Evolutionary conservation across 768 basidiomycete species (phyloP).

Genomic region (Phanerochaete sordida): DNA sequence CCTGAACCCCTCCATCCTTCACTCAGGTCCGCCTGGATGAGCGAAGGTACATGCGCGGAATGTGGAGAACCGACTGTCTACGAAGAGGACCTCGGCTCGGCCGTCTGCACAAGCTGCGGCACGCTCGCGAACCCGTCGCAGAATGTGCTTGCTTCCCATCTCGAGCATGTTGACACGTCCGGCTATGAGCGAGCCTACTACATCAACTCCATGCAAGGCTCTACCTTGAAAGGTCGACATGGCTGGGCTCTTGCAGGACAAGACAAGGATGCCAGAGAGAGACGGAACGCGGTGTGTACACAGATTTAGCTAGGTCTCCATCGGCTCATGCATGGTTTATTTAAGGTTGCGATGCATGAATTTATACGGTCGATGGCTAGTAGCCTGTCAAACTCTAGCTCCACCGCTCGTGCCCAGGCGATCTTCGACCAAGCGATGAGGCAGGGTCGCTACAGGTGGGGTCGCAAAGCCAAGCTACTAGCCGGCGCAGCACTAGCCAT

Average conservation of each 20-base stretch:
- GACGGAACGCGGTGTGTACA: conserved; percentile 53
- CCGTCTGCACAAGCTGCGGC: conserved; percentile 69
- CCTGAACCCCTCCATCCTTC: neutral
- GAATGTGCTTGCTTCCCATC: conserved; percentile 51
- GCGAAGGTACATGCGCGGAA: conserved; percentile 39
- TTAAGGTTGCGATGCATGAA: conserved; percentile 57
- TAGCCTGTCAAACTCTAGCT: conserved; percentile 55
- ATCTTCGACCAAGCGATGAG: conserved; percentile 69
- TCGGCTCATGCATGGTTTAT: neutral
- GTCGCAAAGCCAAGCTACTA: conserved; percentile 62
- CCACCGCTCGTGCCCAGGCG: conserved; percentile 60
- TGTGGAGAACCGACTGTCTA: conserved; percentile 52
- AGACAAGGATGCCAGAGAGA: conserved; percentile 60
- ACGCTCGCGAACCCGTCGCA: conserved; percentile 64
- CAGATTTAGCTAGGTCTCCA: conserved; percentile 6
- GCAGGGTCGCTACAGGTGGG: conserved; percentile 63
- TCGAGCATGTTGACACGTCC: conserved; percentile 33
- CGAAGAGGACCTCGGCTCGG: conserved; percentile 56
- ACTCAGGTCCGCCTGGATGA: conserved; percentile 15
- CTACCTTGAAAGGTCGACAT: conserved; percentile 45
- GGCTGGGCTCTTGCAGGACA: conserved; percentile 65
- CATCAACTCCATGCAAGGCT: conserved; percentile 22
- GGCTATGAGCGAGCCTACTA: conserved; percentile 26
- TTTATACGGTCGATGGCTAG: conserved; percentile 60
- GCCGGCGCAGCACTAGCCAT: conserved; percentile 70